Base-by-base conservation (phyloP, 1,139 yeast genomes). In the Hanseniaspora uvarum region DNA sequence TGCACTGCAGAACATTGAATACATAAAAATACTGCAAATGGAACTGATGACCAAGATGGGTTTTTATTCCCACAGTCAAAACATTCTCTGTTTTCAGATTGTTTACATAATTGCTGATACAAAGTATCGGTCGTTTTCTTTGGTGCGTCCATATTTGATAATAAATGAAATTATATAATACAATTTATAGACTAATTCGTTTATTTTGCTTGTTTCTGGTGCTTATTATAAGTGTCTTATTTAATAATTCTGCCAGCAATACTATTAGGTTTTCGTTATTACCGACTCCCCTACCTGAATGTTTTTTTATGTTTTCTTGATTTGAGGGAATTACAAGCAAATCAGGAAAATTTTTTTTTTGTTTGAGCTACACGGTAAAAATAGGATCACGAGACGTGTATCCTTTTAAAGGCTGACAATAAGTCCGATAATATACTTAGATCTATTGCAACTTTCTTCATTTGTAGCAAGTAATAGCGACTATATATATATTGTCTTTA, bases 31-130 rank as follows among this genome's bases (percentile, higher is more conserved):
- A 92, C 88, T 56, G 97, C 97, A 66, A 87, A 88, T 58, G 94
- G 94, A 49, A 95, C 95, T 28, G 96, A 86, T 3, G 97, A 94
- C 98, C 98, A 92, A 54, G 95, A 95, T 30, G 98, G 97, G 68
- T 89, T 89, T 61, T 87, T 92, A 38, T 94, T 89, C 33, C 77
- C 79, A 70, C 98, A 92, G 68, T 92, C 98, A 69, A 89, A 88
- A 69, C 98, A 92, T 54, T 78, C 81, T 64, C 83, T 83, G 70
- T 86, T 87, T 48, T 88, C 85, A 36, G 62, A 57, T 28, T 64
- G 57, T 16, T 50, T 50, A 24, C 53, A 50, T 52, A 67, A 56
- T 56, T 60, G 63, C 50, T 60, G 65, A 57, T 66, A 67, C 37
- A 66, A 65, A 52, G 64, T 62, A 44, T 63, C 61, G 36, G 66